Evolutionary conservation across 1,139 yeast genomes (phyloP), one percentile per base, ranked within the genome.

Genomic region (Zygosaccharomyces sapae): DNA sequence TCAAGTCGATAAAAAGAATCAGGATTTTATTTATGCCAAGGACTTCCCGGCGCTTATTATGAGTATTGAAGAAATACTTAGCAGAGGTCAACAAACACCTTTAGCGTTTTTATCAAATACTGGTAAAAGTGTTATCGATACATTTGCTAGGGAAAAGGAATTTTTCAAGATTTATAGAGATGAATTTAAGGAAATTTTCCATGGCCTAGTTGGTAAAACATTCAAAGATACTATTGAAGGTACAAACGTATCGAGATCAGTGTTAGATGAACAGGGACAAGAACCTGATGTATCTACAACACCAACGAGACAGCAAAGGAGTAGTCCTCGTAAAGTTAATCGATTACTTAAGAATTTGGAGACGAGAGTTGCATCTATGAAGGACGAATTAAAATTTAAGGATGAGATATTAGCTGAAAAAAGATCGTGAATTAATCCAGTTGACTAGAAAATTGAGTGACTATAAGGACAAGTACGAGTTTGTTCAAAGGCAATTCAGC

Each of bases 11-110:
- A 45, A 46, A 2, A 51, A 54, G 9, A 48, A 46, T n/a, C 54
- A 54, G n/a, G 70, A 68, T 1, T 64, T 61, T 48, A 62, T 69
- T 10, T 62, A 63, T 20, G 68, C 67, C 1, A 57, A 61, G 41
- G 62, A 61, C 35, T 49, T 62, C 33, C 58, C 59, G 3, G 44
- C 49, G 34, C 48, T 59, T 29, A 46, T 62, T 6, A 46, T 43
- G 24, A 48, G 49, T 16, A 51, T 57, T 30, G 64, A 65, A 27
- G 47, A 58, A 2, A 42, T 57, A 4, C 44, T 64, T 22, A 46
- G 54, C 18, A 47, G 44, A 29, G 45, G 45, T 29, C 40, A 27
- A 19, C 27, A 33, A 8, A 33, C 41, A 13, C 43, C 40, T 30
- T 36, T 44, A 13, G 38, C 52, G 2, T 22, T 59, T n/a, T 48